Percentiles rank a stretch among this genome's conserved stretches.
Conservation (phyloP, 495 filamentous ascomycete genomes). For the Aeminium ludgeri region DNA sequence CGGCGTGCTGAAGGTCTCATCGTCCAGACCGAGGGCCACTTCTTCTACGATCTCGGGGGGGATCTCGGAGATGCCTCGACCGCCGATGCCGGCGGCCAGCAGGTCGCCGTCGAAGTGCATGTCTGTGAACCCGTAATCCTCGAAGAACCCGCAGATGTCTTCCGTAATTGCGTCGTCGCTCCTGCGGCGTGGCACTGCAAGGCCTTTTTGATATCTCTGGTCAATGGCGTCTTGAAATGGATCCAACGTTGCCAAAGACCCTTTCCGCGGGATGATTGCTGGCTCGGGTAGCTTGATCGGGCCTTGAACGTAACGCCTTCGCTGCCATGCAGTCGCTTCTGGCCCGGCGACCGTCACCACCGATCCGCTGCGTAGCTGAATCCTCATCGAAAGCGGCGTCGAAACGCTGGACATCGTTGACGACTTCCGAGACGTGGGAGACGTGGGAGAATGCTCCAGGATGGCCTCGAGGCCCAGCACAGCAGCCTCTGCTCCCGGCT, state of each 20-base stretch:
- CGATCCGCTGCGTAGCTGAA: slow-evolving; percentile 14
- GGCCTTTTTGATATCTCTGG: slow-evolving; percentile 8
- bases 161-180: slow-evolving; percentile 14
- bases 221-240: slow-evolving; percentile 18
- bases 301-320: slow-evolving; percentile 14
- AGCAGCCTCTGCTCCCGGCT: too few species aligned
- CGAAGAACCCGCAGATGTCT: slow-evolving; percentile 17
- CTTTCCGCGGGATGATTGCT: slow-evolving; percentile 9
- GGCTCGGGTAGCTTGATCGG: slow-evolving; percentile 15
- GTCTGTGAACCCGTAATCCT: slow-evolving; percentile 11
- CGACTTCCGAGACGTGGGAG: too few species aligned
- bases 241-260: slow-evolving; percentile 15
- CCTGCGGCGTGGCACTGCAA: slow-evolving; percentile 5
- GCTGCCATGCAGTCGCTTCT: slow-evolving; percentile 16
- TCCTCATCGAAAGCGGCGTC: slow-evolving; percentile 8
- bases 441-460: too few species aligned
- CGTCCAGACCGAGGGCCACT: background rate
- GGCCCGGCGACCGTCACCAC: slow-evolving; percentile 14
- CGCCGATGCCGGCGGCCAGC: background rate
- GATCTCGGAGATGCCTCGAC: too few species aligned
- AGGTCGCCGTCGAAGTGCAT: slow-evolving; percentile 8
- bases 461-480: too few species aligned
- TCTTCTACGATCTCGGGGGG: slow-evolving; percentile 1
- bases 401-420: slow-evolving; percentile 4
- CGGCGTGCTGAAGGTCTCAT: slow-evolving; percentile 7